A percentile compares a stretch with the other conserved stretches of the same genome.
These are phyloP conservation scores for Serendipita indica DNA, from an alignment of 768 basidiomycete genomes.

Conservation along the genomic window DNA sequence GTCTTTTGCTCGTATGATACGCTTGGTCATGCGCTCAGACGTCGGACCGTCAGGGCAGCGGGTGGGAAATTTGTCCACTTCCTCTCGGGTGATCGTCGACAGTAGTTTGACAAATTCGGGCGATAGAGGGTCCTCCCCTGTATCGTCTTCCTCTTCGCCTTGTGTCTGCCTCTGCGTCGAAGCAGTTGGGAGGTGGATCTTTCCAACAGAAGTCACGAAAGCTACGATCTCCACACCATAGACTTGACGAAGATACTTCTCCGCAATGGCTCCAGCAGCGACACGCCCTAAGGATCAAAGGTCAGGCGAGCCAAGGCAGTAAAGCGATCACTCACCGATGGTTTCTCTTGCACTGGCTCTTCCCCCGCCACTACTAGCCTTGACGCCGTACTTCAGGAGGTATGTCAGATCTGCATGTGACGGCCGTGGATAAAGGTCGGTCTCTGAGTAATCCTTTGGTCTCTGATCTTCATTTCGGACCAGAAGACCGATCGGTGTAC, in stretches of 20 bases:
- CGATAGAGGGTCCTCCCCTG: conserved; percentile 57
- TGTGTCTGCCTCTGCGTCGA: conserved; percentile 16
- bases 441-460: conserved; percentile 97
- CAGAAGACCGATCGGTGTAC: conserved; percentile 92
- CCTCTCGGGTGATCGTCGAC: conserved; percentile 60
- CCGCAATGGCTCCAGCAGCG: conserved; percentile 95
- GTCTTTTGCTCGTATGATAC: conserved; percentile 87
- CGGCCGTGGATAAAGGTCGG: conserved; percentile 91
- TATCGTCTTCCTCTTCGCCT: conserved; percentile 42
- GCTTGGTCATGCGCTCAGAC: conserved; percentile 82
- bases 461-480: conserved; percentile 97
- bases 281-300: conserved; percentile 52
- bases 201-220: conserved; percentile 93
- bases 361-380: conserved; percentile 94
- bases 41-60: conserved; percentile 86
- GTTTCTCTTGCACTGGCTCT: conserved; percentile 92
- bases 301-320: neutral
- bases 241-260: conserved; percentile 77
- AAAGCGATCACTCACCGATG: conserved; percentile 42
- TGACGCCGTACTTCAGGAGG: conserved; percentile 91
- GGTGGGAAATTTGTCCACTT: conserved; percentile 76
- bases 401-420: conserved; percentile 98
- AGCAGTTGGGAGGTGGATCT: conserved; percentile 59
- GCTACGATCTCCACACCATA: conserved; percentile 92
- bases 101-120: conserved; percentile 74